A percentile compares a stretch with the other conserved stretches of the same genome.
Evolutionary conservation across 257 asterid species (phyloP).

Genomic region (Buddleja alternifolia): DNA sequence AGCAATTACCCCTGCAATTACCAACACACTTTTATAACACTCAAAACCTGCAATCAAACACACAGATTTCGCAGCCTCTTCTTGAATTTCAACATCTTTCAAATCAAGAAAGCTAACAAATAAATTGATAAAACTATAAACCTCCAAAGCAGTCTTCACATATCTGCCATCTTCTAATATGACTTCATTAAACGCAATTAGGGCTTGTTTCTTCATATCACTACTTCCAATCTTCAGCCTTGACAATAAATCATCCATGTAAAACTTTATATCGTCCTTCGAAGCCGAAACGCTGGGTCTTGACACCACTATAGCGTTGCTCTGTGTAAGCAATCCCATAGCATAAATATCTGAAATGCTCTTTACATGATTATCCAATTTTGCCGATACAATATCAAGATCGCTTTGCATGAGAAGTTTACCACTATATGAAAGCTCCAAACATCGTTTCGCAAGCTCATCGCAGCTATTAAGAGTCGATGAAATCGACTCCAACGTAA

Average conservation of each 20-base stretch:
- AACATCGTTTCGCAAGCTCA: conserved; percentile 41
- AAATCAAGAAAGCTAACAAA: conserved; percentile 58
- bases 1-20: conserved; percentile 46
- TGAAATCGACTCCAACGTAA: conserved; percentile 38
- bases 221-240: conserved; percentile 54
- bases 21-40: conserved; percentile 31
- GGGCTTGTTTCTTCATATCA: conserved; percentile 62
- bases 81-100: conserved; percentile 46
- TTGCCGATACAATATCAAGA: conserved; percentile 50
- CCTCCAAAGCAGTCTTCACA: conserved; percentile 47
- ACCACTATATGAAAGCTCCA: conserved; percentile 51
- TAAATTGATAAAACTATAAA: conserved; percentile 36
- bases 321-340: conserved; percentile 50
- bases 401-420: conserved; percentile 67
- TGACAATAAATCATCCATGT: conserved; percentile 53
- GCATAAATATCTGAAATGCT: conserved; percentile 46
- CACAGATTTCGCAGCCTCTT: conserved; percentile 48
- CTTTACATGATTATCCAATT: conserved; percentile 41
- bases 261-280: conserved; percentile 52
- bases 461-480: conserved; percentile 37
- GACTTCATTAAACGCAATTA: conserved; percentile 50
- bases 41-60: conserved; percentile 48
- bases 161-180: conserved; percentile 54
- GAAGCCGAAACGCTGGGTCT: conserved; percentile 57
- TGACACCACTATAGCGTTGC: conserved; percentile 52